Base-by-base conservation (phyloP, 192 early-diverging fungal genomes). In the Entomortierella beljakovae region DNA sequence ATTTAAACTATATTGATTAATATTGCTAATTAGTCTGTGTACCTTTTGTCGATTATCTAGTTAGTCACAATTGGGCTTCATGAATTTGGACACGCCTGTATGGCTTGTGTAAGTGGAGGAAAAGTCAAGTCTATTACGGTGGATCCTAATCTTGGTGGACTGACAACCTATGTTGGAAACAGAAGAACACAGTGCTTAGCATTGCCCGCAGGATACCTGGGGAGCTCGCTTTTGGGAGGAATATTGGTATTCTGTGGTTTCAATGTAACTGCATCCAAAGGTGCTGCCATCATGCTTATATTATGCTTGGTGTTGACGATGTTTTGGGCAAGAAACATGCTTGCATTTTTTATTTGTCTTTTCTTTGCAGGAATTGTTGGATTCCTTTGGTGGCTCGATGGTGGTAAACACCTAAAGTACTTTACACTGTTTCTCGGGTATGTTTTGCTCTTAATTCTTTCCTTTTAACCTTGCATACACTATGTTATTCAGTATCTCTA, bases 241-340 rank as follows among this genome's bases (percentile, higher is more conserved):
- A 82, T 98, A 37, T 91, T 99, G 86, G 89, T 99, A 25, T 97
- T 97, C 84, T 91, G 91, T 79, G 95, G 94, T 2, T 99, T 99
- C 82, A 91, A 97, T 62, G 83, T 93, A 7, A 66, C 89, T 34
- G 96, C 95, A 8, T 94, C 93, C 57, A 98, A 98, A 70, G 87
- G 94, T 34, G 93, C 93, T 20, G 87, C 94, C 3, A 92, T 94
- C n/a, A 79, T 97, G 43, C 82, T 99, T 33, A 94, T 93, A n/a
- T 71, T 94, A 6, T 90, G 90, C 54, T 86, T 98, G 84, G 81
- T 99, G 4, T 77, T 89, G 31, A 92, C 91, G 9, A 87, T 99
- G 63, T 90, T 88, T 61, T 99, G 93, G 93, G 95, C 97, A 2
- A 86, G 84, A 65, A 97, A 97, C 82, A 92, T 95, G 94, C 77